Evolutionary conservation across 345 rosid species (phyloP), one percentile per base, ranked within the genome.

Genomic region (Brassica carinata): DNA sequence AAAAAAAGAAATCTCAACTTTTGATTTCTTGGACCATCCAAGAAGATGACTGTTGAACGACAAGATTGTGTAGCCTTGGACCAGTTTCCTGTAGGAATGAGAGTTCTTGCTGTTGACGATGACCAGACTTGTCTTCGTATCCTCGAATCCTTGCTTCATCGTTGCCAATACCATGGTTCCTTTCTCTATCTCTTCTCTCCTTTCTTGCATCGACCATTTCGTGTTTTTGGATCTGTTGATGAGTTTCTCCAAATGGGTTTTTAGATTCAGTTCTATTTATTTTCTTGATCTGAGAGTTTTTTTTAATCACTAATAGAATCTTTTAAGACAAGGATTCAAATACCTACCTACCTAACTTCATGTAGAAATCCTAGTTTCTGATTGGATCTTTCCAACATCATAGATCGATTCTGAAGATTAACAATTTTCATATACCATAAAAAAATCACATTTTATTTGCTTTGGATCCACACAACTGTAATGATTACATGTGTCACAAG

Each of bases 71-170:
- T 76, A 15, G 69, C 74, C 31, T 78, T 23, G 43, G 91, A 90
- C 72, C 88, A 80, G 82, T 92, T 92, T 79, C 97, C 97, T 0
- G 69, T 85, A 13, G 97, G 97, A 65, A 86, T 92, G 92, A 85
- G 97, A 71, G 94, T 92, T 79, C 84, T 92, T 84, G 97, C 97
- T 7, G 94, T 90, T 64, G 97, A 92, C 69, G 97, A 92, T 67
- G 94, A 90, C 85, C 94, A 88, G 8, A 89, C 94, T 73, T 90
- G 96, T 78, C 96, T 92, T 45, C 71, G 75, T 31, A 67, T 90
- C 63, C 83, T 92, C 2, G 85, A 90, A 84, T 73, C 88, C 38
- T 79, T 90, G 72, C 97, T 92, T 83, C 91, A 86, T 82, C 85
- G 79, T 27, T 92, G 96, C 85, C 89, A 90, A 73, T 92, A 92